Base-by-base conservation (phyloP, 176 grass and related monocot genomes). In the Carex scoparia region DNA sequence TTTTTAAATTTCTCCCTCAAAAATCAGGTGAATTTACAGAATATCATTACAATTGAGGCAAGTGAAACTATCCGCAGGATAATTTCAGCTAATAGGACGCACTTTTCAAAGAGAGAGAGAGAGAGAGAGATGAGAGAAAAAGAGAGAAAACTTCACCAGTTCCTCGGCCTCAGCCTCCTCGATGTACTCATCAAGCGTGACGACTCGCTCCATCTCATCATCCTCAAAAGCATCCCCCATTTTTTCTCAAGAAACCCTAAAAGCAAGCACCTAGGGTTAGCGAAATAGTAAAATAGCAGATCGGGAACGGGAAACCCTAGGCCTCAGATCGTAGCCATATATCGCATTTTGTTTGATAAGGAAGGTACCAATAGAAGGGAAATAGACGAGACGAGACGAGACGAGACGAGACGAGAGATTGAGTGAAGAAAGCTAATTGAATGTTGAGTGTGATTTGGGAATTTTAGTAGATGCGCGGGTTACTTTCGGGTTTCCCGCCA, bases 101-200 rank as follows among this genome's bases (percentile, higher is more conserved):
- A 49, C 0, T 12, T 51, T 28, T 44, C 0, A 27, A 4, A 32
- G 23, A 13, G 30, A 16, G 72, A 51, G 53, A 44, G 27, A 37
- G 63, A 51, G 2, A 72, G 1, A 19, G 59, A 28, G 27, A 0
- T 0, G 0, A 27, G 59, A 62, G 18, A 27, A 1, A 18, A 18
- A 23, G 46, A 48, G 8, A 49, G 1, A 49, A 49, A 16, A 18
- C 4, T 14, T 31, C 79, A 95, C 96, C 90, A 94, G 89, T 85
- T 99, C 96, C 85, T 90, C 83, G 14, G 93, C 96, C 86, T 99
- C 96, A 69, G 94, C 85, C 80, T 88, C 90, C 55, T 99, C 88
- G 60, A 99, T 92, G 93, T 88, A 99, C 90, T 99, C 93, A n/a
- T 27, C 58, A 82, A 99, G 86, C 85, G 93, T 92, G 75, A 89